A percentile compares a stretch with the other conserved stretches of the same genome.
Evolutionary conservation across 352 stramenopile genomes (phyloP).

Genomic region (Globisporangium okanoganense): DNA sequence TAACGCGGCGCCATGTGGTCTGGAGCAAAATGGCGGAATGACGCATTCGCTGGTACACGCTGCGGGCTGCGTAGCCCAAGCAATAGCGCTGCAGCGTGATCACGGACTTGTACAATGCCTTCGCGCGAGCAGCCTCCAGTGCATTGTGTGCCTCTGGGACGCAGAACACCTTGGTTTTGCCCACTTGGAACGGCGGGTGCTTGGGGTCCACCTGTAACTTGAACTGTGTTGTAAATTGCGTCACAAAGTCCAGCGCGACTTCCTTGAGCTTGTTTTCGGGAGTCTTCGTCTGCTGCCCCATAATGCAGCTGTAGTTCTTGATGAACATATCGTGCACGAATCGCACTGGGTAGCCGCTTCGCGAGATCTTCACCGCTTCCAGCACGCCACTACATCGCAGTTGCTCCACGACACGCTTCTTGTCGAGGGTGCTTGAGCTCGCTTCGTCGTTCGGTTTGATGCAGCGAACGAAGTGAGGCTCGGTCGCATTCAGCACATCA

Average conservation of each 20-base stretch:
- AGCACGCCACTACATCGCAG: conserved; percentile 85
- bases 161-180: conserved; percentile 83
- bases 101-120: conserved; percentile 68
- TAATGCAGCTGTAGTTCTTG: conserved; percentile 73
- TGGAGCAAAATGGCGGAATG: conserved; percentile 51
- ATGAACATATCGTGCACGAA: conserved; percentile 92
- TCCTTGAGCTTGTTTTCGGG: conserved; percentile 44
- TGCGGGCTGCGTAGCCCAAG: conserved; percentile 49
- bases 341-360: conserved; percentile 92
- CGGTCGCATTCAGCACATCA: conserved; percentile 91
- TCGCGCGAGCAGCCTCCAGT: conserved; percentile 52
- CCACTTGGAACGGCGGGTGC: conserved; percentile 69
- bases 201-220: conserved; percentile 32
- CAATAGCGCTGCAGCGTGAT: conserved; percentile 75
- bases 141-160: conserved; percentile 63
- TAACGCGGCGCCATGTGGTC: conserved; percentile 40
- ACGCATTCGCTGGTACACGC: conserved; percentile 45
- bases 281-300: conserved; percentile 37
- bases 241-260: conserved; percentile 45
- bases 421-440: conserved; percentile 59
- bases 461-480: conserved; percentile 91
- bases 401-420: conserved; percentile 72
- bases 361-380: conserved; percentile 88
- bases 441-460: conserved; percentile 86
- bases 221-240: conserved; percentile 34